These are phyloP conservation scores for Curvularia spicifera DNA, from an alignment of 2,329 filamentous ascomycete species.

Conservation along the genomic window DNA sequence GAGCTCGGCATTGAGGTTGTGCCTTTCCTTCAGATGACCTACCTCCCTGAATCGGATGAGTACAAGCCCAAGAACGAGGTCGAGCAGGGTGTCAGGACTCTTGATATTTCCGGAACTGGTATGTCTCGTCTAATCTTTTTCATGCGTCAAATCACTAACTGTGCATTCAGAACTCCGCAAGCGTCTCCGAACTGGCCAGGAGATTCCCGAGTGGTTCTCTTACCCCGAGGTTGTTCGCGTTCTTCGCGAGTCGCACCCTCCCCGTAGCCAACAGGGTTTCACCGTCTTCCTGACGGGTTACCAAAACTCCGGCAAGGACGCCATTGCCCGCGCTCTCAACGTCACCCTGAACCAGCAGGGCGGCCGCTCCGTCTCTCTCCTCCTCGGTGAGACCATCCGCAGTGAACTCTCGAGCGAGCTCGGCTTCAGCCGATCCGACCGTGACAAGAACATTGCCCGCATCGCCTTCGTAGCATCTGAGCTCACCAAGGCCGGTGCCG, in stretches of 20 bases:
- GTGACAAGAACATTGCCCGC: constrained; percentile 91
- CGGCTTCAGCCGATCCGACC: constrained; percentile 91
- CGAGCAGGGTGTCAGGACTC: constrained; percentile 77
- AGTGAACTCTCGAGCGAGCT: constrained; percentile 92
- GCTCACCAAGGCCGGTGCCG: constrained; percentile 88
- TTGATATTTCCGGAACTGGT: constrained; percentile 61
- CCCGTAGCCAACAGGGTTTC: constrained; percentile 91
- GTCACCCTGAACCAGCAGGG: constrained; percentile 98
- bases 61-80: constrained; percentile 95
- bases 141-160: constrained; percentile 7
- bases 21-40: constrained; percentile 99
- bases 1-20: constrained; percentile 99
- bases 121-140: constrained; percentile 15
- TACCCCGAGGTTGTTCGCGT: constrained; percentile 98
- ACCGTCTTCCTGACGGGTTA: constrained; percentile 98
- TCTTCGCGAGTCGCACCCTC: constrained; percentile 92
- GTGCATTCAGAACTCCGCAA: constrained; percentile 74
- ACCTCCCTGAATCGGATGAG: constrained; percentile 95
- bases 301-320: constrained; percentile 96
- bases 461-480: constrained; percentile 97
- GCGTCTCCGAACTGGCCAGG: constrained; percentile 86
- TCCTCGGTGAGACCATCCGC: constrained; percentile 94
- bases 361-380: constrained; percentile 89
- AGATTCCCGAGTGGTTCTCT: constrained; percentile 99
- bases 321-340: constrained; percentile 92